Base-by-base conservation (phyloP, 768 basidiomycete genomes). In the Amanita pallidorosea region DNA sequence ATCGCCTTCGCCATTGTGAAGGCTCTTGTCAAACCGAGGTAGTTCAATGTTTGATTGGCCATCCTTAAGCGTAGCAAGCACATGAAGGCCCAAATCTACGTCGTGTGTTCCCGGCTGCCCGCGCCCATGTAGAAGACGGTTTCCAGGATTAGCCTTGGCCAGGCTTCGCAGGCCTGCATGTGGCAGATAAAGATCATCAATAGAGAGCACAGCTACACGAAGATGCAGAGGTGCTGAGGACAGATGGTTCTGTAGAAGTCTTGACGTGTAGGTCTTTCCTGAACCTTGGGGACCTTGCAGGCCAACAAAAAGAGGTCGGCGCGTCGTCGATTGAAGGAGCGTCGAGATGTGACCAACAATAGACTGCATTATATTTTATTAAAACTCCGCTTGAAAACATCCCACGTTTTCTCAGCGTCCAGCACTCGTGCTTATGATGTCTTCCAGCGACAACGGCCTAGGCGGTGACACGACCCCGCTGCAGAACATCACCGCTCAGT, bases 31-130 rank as follows among this genome's bases (percentile, higher is more conserved):
- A 61, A 93, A 98, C 17, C 77, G 70, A 0, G 95, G 94, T 9
- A 95, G 63, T 40, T 73, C 67, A 23, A 88, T 68, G 12, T 29
- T 61, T 53, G 58, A 74, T 70, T 56, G 76, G 63, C 55, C 66
- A 4, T 63, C 54, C 59, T 71, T 70, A 49, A 96, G 65, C 5
- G 70, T 62, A 8, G 61, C 54, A 29, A 94, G 60, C 34, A 85
- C 58, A 6, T 69, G 54, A 1, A 70, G 54, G 8, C 86, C 89
- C 11, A 96, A 76, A 1, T 64, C 59, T 27, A 88, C 63, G 61
- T 97, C 94, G 61, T 97, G 93, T 7, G 93, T 97, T 1, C 94
- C 93, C 0, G 93, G 93, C 57, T 84, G 89, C 0, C 93, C 93
- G n/a, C 93, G 79, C 8, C 94, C 93, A 5, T 73, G 70, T 61